These are phyloP conservation scores for Candida sp. DNA, from an alignment of 1,139 yeast species.

Conservation along the genomic window DNA sequence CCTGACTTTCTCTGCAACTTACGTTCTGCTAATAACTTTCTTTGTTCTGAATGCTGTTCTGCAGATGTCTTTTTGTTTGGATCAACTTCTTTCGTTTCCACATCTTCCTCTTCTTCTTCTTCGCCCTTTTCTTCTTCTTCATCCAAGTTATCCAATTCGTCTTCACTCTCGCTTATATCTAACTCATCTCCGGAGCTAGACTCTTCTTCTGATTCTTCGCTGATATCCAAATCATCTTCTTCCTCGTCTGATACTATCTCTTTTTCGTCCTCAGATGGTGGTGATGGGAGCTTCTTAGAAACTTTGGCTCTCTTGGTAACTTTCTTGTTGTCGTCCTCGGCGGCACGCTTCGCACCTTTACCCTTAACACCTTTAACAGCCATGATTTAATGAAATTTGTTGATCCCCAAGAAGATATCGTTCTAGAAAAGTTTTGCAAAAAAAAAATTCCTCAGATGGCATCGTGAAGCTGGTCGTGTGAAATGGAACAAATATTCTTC, in stretches of 20 bases:
- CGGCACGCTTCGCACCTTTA: slow-evolving; percentile 37
- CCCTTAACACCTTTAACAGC: slow-evolving; percentile 12
- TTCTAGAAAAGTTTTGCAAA: neutral
- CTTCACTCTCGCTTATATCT: slow-evolving; percentile 10
- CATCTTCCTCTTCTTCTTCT: slow-evolving; percentile 20
- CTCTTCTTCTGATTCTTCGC: slow-evolving; percentile 14
- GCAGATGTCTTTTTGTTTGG: slow-evolving; percentile 57
- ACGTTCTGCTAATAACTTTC: slow-evolving; percentile 77
- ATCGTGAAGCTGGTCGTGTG: neutral
- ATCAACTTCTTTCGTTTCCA: slow-evolving; percentile 24
- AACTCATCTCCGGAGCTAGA: slow-evolving; percentile 20
- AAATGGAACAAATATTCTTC: neutral
- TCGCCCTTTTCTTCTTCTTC: slow-evolving; percentile 20
- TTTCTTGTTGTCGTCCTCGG: slow-evolving; percentile 19
- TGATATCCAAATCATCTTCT: slow-evolving; percentile 16
- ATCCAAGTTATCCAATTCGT: slow-evolving; percentile 26
- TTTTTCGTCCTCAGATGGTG: slow-evolving; percentile 17
- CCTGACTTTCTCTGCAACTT: slow-evolving; percentile 90
- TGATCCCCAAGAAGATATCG: neutral
- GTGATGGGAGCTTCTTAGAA: slow-evolving; percentile 18
- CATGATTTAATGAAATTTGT: slow-evolving; percentile 18
- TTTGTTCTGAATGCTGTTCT: slow-evolving; percentile 86
- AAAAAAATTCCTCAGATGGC: slow-evolving; percentile 3
- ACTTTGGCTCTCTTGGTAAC: slow-evolving; percentile 33
- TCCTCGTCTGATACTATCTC: slow-evolving; percentile 11